Evolutionary conservation across 2,329 filamentous ascomycete genomes (phyloP), one percentile per base, ranked within the genome.

Genomic region (Scedosporium apiospermum): DNA sequence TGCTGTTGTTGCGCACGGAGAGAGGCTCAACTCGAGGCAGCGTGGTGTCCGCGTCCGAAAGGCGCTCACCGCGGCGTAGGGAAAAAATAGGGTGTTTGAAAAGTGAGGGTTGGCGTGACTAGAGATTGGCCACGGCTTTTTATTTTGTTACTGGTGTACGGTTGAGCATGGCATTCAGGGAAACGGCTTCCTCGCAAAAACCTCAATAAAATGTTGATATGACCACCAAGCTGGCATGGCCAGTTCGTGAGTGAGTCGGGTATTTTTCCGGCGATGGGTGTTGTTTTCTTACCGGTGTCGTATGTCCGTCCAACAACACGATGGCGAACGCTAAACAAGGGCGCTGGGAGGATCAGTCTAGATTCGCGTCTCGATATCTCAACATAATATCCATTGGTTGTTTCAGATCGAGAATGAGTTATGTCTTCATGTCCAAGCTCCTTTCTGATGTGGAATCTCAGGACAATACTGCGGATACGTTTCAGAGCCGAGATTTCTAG

Each of bases 11-110:
- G 81, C 82, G 73, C 86, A 87, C 71, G 51, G 49, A 53, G 49
- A 55, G 46, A 61, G 60, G 60, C 85, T 99, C 76, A 90, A 80
- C 85, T 91, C 90, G 75, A 90, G 93, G 85, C 95, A 99, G 87
- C 92, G 93, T 77, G 95, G 91, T 76, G 77, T 79, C 71, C 84
- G 83, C 70, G 73, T 82, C 72, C 84, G 82, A 77, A 79, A 82
- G 78, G 85, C 85, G 75, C 83, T 88, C 75, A 84, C 83, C 69
- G 80, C 83, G 75, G 82, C 85, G 75, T 88, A 86, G 77, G 75
- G 66, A 63, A 64, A 49, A 63, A 64, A 55, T 23, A 63, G 53
- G 46, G 62, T 55, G 63, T 60, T 63, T 16, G 63, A 68, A 65
- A 65, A 63, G 46, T 30, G 49, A 21, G 60, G 49, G 30, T 23